Percentiles rank a stretch among this genome's conserved stretches.
Evolutionary conservation across 768 basidiomycete species (phyloP).

Genomic region (Cyclocybe aegerita): DNA sequence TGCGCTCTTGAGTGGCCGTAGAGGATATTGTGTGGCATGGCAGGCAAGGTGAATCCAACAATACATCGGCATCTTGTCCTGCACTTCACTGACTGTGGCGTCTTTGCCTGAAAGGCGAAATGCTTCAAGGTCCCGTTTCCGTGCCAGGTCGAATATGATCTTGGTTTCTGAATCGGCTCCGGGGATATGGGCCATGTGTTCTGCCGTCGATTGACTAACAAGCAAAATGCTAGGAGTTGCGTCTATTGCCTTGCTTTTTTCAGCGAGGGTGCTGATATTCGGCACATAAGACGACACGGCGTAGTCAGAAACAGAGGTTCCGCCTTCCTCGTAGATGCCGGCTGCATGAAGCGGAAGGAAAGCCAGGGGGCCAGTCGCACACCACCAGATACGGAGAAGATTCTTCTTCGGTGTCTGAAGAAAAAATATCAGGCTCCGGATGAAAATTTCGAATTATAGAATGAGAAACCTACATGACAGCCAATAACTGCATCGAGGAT

Average conservation of each 20-base stretch:
- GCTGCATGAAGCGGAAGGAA: constrained; percentile 32
- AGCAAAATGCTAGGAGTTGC: no score
- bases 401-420: neutral
- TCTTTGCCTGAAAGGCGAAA: neutral
- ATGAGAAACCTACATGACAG: neutral
- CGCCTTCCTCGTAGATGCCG: constrained; percentile 15
- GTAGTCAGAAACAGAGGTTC: no score
- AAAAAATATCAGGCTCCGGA: neutral
- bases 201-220: no score
- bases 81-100: neutral
- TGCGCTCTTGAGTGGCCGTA: constrained; percentile 3
- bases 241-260: no score
- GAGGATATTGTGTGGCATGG: constrained; percentile 4
- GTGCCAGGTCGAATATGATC: no score
- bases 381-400: constrained; percentile 20
- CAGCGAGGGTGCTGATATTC: no score
- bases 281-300: no score
- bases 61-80: neutral
- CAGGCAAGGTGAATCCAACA: constrained; percentile 6
- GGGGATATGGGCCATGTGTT: no score
- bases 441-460: neutral
- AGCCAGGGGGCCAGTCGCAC: constrained; percentile 23
- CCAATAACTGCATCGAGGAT: no score
- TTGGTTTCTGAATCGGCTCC: no score
- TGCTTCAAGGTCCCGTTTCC: no score